phyloP scores from a whole-genome alignment of 768 basidiomycete species.

The Psilocybe sp. region DNA sequence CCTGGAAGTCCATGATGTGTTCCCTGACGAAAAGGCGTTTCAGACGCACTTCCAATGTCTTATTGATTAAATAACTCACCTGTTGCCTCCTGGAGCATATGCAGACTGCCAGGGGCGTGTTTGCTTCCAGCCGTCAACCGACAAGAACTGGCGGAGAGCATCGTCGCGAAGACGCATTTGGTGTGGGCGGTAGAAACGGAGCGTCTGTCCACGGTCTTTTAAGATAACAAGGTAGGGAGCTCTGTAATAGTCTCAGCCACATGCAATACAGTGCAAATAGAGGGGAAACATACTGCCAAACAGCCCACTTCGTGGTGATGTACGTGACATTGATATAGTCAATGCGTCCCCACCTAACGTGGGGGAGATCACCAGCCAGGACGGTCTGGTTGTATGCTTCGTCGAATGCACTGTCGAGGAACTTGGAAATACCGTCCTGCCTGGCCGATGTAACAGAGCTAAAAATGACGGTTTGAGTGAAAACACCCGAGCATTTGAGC shows the following conservation, averaged over 20 bases:
- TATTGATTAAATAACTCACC: slow-evolving; percentile 36
- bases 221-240: slow-evolving; percentile 74
- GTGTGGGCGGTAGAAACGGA: slow-evolving; percentile 78
- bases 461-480: slow-evolving; percentile 2
- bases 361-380: slow-evolving; percentile 56
- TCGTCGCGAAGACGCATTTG: slow-evolving; percentile 60
- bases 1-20: slow-evolving; percentile 60
- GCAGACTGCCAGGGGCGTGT: slow-evolving; percentile 66
- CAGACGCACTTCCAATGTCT: neutral
- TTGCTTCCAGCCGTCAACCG: slow-evolving; percentile 57
- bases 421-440: slow-evolving; percentile 65
- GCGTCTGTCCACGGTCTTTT: slow-evolving; percentile 66
- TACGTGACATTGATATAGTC: slow-evolving; percentile 85
- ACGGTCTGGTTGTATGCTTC: slow-evolving; percentile 64
- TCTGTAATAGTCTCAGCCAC: slow-evolving; percentile 33
- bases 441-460: slow-evolving; percentile 59
- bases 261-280: neutral
- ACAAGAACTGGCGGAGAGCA: slow-evolving; percentile 63
- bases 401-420: slow-evolving; percentile 73
- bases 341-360: slow-evolving; percentile 81
- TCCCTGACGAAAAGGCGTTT: slow-evolving; percentile 43
- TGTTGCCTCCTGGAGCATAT: slow-evolving; percentile 75
- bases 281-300: slow-evolving; percentile 68
- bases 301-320: slow-evolving; percentile 80
- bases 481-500: neutral